Conservation (phyloP, 192 early-diverging fungal genomes). For the Backusella circina region DNA sequence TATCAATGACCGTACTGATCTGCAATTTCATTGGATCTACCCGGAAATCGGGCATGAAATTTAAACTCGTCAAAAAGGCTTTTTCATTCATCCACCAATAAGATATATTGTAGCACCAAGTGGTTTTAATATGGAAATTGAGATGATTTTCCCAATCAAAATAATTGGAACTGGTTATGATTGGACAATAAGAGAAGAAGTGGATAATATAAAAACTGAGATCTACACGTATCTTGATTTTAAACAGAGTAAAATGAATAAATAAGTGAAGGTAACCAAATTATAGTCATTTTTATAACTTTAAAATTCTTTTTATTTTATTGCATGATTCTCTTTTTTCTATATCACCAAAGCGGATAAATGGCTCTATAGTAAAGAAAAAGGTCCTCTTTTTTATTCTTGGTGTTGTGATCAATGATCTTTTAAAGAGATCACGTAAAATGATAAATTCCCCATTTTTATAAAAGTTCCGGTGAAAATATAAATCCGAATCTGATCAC, state of each 20-base stretch:
- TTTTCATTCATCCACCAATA: neutral
- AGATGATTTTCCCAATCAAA: neutral
- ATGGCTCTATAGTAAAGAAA: neutral
- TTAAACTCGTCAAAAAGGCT: neutral
- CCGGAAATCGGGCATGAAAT: neutral
- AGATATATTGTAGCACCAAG: neutral
- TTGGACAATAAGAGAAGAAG: neutral
- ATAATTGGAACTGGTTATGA: neutral
- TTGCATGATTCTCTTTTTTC: neutral
- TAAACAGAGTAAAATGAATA: neutral
- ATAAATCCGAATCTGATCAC: neutral
- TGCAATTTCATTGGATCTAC: neutral
- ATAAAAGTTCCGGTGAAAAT: neutral
- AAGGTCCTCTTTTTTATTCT: neutral
- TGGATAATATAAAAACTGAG: neutral
- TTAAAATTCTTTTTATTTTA: neutral
- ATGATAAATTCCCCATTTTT: neutral
- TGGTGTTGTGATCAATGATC: neutral
- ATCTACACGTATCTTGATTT: neutral
- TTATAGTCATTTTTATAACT: neutral
- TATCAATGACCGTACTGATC: neutral
- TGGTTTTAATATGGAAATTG: neutral
- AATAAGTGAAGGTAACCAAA: neutral
- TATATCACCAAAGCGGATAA: neutral
- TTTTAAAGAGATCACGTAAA: neutral